Conservation (phyloP, 768 basidiomycete genomes). For the Nidula microcarpa region DNA sequence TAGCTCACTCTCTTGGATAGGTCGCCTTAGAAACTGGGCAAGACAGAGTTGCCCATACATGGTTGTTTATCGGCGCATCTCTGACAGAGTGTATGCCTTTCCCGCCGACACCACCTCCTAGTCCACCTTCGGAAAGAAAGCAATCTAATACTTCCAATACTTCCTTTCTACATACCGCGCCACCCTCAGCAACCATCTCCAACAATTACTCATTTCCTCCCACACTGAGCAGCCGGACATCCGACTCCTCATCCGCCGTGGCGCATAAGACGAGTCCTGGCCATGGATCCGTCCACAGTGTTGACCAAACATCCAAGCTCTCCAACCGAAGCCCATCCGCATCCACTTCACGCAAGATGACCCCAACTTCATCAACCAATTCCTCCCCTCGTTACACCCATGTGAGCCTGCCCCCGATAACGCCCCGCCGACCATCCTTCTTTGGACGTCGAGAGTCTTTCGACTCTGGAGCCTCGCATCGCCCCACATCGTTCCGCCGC, state of each 20-base stretch:
- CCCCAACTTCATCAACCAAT: conserved; percentile 55
- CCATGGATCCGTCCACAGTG: neutral
- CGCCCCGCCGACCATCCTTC: conserved; percentile 36
- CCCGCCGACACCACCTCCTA: neutral
- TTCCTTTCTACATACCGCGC: neutral
- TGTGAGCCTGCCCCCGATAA: conserved; percentile 11
- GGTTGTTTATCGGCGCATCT: conserved; percentile 61
- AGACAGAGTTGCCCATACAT: conserved; percentile 55
- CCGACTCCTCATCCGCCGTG: no score
- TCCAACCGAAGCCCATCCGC: conserved; percentile 21
- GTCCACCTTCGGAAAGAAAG: neutral
- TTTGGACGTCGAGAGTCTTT: conserved; percentile 32
- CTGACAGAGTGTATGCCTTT: conserved; percentile 45
- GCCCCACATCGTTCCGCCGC: conserved; percentile 38
- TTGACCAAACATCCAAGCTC: neutral
- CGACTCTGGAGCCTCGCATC: conserved; percentile 26
- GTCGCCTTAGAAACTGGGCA: conserved; percentile 59
- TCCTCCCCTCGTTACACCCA: conserved; percentile 48
- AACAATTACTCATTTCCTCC: no score
- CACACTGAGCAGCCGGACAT: no score
- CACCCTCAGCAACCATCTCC: no score
- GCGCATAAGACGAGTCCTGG: conserved; percentile 19
- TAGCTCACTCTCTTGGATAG: conserved; percentile 23
- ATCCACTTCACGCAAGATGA: conserved; percentile 41
- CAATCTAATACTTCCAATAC: neutral